Percentiles rank a stretch among this genome's conserved stretches.
These are phyloP conservation scores for Arthrobotrys entomopaga DNA, from an alignment of 2,329 filamentous ascomycete genomes.

Conservation along the genomic window DNA sequence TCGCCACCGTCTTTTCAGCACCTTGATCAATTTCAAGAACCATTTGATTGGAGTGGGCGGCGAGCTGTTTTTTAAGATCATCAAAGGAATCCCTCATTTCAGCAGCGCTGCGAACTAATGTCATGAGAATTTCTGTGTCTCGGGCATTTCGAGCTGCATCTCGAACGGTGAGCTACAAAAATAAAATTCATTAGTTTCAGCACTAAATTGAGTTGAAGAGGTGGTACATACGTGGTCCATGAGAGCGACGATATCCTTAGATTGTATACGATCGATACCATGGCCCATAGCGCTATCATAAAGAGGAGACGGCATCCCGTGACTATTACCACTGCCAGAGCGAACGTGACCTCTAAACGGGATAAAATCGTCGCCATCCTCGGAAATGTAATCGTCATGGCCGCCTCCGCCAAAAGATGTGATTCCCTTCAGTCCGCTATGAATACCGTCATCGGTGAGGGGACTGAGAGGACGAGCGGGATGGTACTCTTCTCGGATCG, in stretches of 20 bases:
- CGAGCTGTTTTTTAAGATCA: constrained; percentile 91
- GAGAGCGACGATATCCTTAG: constrained; percentile 92
- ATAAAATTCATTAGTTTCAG: constrained; percentile 27
- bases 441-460: constrained; percentile 37
- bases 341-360: constrained; percentile 65
- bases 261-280: constrained; percentile 90
- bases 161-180: constrained; percentile 80
- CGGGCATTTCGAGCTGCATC: constrained; percentile 95
- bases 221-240: constrained; percentile 84
- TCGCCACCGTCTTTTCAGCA: constrained; percentile 84
- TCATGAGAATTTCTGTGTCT: constrained; percentile 95
- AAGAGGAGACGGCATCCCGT: constrained; percentile 87
- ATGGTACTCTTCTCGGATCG: constrained; percentile 77
- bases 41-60: constrained; percentile 87
- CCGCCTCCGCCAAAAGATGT: constrained; percentile 63
- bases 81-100: constrained; percentile 98
- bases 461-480: constrained; percentile 66
- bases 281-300: constrained; percentile 89
- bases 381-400: constrained; percentile 67
- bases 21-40: constrained; percentile 87
- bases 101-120: constrained; percentile 88
- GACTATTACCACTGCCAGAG: constrained; percentile 80
- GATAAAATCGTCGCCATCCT: constrained; percentile 65
- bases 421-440: constrained; percentile 42
- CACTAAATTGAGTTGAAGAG: not conserved